Conservation (phyloP, 1,284 basidiomycete genomes). For the Chalciporus sp. region DNA sequence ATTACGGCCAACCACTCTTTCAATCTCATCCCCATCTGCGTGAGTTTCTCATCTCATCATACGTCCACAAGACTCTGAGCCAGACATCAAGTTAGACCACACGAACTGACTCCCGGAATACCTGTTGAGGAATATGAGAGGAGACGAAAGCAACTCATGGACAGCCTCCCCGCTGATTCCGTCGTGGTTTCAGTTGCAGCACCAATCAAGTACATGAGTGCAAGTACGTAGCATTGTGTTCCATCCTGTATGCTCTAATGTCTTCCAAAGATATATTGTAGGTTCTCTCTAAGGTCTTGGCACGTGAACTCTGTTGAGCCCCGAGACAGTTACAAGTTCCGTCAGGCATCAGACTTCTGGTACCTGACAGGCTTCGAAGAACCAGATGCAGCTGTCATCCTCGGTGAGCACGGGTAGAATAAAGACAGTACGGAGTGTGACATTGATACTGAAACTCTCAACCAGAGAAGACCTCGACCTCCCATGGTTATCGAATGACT, state of each 20-base stretch:
- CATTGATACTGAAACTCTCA: slow-evolving; percentile 5
- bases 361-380: slow-evolving; percentile 96
- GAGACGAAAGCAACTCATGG: slow-evolving; percentile 77
- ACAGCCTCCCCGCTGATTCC: slow-evolving; percentile 73
- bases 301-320: slow-evolving; percentile 11
- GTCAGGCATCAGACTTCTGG: slow-evolving; percentile 92
- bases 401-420: slow-evolving; percentile 54
- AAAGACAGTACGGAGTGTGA: neutral
- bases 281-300: slow-evolving; percentile 22
- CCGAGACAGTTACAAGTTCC: slow-evolving; percentile 83
- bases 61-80: slow-evolving; percentile 3
- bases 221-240: slow-evolving; percentile 56
- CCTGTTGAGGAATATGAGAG: slow-evolving; percentile 79
- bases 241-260: slow-evolving; percentile 11
- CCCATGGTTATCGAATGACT: slow-evolving; percentile 85
- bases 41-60: slow-evolving; percentile 33
- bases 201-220: slow-evolving; percentile 86
- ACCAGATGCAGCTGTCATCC: slow-evolving; percentile 85
- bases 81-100: slow-evolving; percentile 42
- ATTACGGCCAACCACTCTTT: slow-evolving; percentile 77
- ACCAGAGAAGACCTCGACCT: slow-evolving; percentile 62
- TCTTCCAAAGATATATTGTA: slow-evolving; percentile 48
- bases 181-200: slow-evolving; percentile 83
- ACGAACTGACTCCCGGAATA: slow-evolving; percentile 89
- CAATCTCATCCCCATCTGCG: slow-evolving; percentile 81